phyloP scores from a whole-genome alignment of 148 eudicot species.

The Amaranthus hypochondriacus region DNA sequence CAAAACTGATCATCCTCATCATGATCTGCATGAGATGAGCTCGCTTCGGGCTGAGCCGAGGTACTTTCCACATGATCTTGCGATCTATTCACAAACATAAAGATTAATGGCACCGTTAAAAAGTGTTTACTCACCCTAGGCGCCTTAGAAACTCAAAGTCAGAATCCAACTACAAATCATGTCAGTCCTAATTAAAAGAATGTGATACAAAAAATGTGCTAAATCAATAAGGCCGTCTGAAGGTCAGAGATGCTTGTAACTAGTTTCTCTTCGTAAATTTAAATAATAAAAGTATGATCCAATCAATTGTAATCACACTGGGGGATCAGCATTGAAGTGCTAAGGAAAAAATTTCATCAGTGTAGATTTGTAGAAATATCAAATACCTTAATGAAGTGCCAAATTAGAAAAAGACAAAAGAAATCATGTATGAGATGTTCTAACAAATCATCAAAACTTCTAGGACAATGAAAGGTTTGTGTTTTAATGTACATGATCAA shows the following conservation, averaged over 20 bases:
- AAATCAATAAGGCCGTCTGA: neutral
- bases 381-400: too few relatives aligned
- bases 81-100: constrained; percentile 33
- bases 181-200: neutral
- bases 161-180: neutral
- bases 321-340: too few relatives aligned
- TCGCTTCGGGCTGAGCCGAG: constrained; percentile 49
- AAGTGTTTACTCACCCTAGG: neutral
- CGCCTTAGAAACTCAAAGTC: neutral
- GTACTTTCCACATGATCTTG: constrained; percentile 45
- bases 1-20: constrained; percentile 65
- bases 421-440: too few relatives aligned
- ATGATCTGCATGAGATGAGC: constrained; percentile 37
- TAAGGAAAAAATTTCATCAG: too few relatives aligned
- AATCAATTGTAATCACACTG: too few relatives aligned
- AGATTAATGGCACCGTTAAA: neutral
- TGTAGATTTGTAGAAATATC: too few relatives aligned
- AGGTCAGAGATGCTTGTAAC: neutral
- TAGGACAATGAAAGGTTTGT: too few relatives aligned
- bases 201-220: neutral
- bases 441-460: too few relatives aligned
- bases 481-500: too few relatives aligned
- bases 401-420: too few relatives aligned
- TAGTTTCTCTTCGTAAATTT: too few relatives aligned
- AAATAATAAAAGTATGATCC: too few relatives aligned